Evolutionary conservation across 306 rosid species (phyloP).

Genomic region (Quercus ilex): DNA sequence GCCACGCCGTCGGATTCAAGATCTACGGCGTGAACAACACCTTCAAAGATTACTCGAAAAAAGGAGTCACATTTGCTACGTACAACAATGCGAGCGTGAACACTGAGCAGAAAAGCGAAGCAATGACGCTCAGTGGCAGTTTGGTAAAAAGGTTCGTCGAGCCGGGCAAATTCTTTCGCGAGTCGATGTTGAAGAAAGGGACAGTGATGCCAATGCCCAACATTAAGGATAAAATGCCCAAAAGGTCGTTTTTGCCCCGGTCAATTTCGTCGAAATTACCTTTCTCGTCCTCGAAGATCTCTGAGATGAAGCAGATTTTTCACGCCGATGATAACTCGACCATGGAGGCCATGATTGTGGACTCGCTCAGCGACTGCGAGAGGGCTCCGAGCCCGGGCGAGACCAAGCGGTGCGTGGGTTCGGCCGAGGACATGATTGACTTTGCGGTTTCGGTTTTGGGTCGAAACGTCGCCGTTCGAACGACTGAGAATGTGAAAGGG

Average conservation of each 20-base stretch:
- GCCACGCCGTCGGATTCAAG: conserved; percentile 49
- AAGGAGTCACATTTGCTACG: conserved; percentile 32
- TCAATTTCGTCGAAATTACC: conserved; percentile 72
- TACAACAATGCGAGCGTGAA: conserved; percentile 52
- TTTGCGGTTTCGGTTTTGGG: conserved; percentile 80
- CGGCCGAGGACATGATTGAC: conserved; percentile 90
- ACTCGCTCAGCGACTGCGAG: conserved; percentile 73
- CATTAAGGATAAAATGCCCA: conserved; percentile 78
- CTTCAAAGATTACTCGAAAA: conserved; percentile 74
- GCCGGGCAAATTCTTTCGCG: conserved; percentile 89
- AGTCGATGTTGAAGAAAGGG: conserved; percentile 70
- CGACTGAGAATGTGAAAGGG: conserved; percentile 59
- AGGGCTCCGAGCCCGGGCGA: conserved; percentile 66
- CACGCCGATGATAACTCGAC: conserved; percentile 71
- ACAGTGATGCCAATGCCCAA: conserved; percentile 85
- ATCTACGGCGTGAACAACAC: conserved; percentile 78
- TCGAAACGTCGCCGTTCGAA: conserved; percentile 64
- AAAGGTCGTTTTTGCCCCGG: conserved; percentile 94
- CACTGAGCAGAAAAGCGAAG: neutral
- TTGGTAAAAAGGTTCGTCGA: conserved; percentile 82
- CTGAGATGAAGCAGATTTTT: conserved; percentile 57
- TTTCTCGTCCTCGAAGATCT: conserved; percentile 58
- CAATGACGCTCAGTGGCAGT: conserved; percentile 43
- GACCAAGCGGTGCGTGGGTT: conserved; percentile 84
- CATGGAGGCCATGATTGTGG: conserved; percentile 68